A percentile compares a stretch with the other conserved stretches of the same genome.
phyloP scores from a whole-genome alignment of 1,284 basidiomycete genomes.

The Flammula alnicola region DNA sequence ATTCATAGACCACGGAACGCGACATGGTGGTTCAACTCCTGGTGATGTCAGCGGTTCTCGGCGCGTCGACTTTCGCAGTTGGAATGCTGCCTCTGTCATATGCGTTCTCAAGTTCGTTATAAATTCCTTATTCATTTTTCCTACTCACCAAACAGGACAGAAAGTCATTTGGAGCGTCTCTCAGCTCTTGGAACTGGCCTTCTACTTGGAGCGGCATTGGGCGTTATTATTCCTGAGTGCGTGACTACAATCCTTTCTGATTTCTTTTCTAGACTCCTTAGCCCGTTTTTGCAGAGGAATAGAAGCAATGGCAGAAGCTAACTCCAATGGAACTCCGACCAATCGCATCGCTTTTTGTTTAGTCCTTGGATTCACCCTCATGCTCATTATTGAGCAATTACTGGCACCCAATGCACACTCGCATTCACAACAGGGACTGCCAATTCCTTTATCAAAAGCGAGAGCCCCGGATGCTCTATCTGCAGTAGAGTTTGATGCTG shows the following conservation, averaged over 20 bases:
- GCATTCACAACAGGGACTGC: constrained; percentile 25
- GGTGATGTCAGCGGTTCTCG: constrained; percentile 70
- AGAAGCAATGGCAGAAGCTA: constrained; percentile 53
- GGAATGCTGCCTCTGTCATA: constrained; percentile 80
- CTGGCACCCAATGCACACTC: constrained; percentile 51
- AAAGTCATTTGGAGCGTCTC: constrained; percentile 60
- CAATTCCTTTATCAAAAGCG: constrained; percentile 14
- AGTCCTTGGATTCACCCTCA: constrained; percentile 82
- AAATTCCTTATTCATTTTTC: neutral
- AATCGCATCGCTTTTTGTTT: constrained; percentile 73
- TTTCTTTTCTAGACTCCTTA: neutral
- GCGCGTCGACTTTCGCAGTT: constrained; percentile 69
- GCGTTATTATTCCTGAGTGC: constrained; percentile 91
- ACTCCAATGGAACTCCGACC: constrained; percentile 41
- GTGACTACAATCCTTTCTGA: constrained; percentile 43
- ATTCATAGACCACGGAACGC: neutral
- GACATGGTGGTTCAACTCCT: constrained; percentile 48
- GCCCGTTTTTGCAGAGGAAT: constrained; percentile 53
- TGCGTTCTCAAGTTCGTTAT: constrained; percentile 73
- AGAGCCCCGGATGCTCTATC: constrained; percentile 20
- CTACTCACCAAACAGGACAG: constrained; percentile 38
- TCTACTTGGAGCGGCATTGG: constrained; percentile 86
- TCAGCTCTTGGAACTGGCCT: constrained; percentile 82
- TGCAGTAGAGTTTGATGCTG: constrained; percentile 62
- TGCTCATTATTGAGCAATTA: constrained; percentile 79